These are phyloP conservation scores for Gryganskiella cystojenkinii DNA, from an alignment of 192 early-diverging fungal genomes.

Conservation along the genomic window DNA sequence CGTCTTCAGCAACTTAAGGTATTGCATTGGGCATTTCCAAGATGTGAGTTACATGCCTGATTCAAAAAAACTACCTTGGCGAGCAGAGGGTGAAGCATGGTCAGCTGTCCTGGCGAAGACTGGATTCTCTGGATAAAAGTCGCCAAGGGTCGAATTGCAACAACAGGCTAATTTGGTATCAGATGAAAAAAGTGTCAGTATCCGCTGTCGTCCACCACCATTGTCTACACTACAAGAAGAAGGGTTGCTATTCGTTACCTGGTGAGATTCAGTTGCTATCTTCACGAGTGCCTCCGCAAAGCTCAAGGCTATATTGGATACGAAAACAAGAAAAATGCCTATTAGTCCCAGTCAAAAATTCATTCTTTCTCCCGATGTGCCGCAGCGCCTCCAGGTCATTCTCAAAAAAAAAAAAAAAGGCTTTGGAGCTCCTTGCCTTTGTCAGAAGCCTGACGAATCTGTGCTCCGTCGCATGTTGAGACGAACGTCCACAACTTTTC, in stretches of 20 bases:
- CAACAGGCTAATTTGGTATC: slow-evolving; percentile 55
- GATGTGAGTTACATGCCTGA: no score
- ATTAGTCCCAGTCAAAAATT: not conserved
- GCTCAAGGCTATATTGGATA: slow-evolving; percentile 35
- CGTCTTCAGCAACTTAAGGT: not conserved
- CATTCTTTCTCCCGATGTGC: not conserved
- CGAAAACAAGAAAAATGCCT: not conserved
- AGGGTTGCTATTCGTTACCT: slow-evolving; percentile 28
- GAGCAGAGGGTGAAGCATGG: slow-evolving; percentile 57
- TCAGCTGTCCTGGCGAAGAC: slow-evolving; percentile 44
- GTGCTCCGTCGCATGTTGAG: slow-evolving; percentile 45
- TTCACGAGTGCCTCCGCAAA: slow-evolving; percentile 54
- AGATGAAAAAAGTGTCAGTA: not conserved
- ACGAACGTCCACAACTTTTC: slow-evolving; percentile 56
- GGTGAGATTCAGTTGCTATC: slow-evolving; percentile 41
- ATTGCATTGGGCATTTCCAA: not conserved
- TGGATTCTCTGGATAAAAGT: slow-evolving; percentile 53
- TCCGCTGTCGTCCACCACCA: not conserved
- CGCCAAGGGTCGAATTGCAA: slow-evolving; percentile 50
- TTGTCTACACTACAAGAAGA: not conserved
- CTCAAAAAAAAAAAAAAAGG: not conserved
- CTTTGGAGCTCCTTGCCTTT: slow-evolving; percentile 44
- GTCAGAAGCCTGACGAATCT: slow-evolving; percentile 47
- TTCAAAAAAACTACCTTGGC: slow-evolving; percentile 33
- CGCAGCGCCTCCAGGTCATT: slow-evolving; percentile 22